A percentile compares a stretch with the other conserved stretches of the same genome.
Evolutionary conservation across 345 rosid species (phyloP).

Genomic region (Linum tenue): DNA sequence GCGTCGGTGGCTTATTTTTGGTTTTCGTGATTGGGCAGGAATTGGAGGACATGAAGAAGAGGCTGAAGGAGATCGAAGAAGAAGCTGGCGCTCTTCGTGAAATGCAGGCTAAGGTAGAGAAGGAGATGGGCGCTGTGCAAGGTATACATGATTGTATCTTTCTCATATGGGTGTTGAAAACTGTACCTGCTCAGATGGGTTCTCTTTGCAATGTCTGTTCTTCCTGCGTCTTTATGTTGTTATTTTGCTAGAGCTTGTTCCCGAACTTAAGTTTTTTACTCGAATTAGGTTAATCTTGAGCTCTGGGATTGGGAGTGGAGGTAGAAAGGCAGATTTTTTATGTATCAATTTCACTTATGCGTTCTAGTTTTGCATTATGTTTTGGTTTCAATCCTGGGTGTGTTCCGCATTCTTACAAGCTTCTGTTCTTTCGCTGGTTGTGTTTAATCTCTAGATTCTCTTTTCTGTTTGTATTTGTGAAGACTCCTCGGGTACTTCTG

Average conservation of each 20-base stretch:
- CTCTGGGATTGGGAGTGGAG: too few species aligned
- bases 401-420: too few species aligned
- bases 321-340: too few species aligned
- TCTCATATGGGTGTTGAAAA: neutral
- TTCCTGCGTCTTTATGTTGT: neutral
- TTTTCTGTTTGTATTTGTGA: constrained; percentile 20
- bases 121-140: constrained; percentile 95
- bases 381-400: too few species aligned
- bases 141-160: constrained; percentile 26
- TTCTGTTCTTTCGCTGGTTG: constrained; percentile 1
- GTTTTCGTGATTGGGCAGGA: constrained; percentile 33
- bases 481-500: constrained; percentile 66
- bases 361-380: too few species aligned
- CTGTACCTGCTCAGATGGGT: neutral
- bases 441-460: constrained; percentile 2
- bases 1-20: neutral
- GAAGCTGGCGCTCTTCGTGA: constrained; percentile 98
- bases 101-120: constrained; percentile 99
- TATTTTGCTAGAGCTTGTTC: neutral
- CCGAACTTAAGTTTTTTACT: neutral
- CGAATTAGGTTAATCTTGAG: too few species aligned
- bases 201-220: neutral
- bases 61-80: constrained; percentile 91
- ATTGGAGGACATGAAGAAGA: constrained; percentile 94
- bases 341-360: too few species aligned